Conservation (phyloP, 2,329 filamentous ascomycete genomes). For the Diplodia corticola region DNA sequence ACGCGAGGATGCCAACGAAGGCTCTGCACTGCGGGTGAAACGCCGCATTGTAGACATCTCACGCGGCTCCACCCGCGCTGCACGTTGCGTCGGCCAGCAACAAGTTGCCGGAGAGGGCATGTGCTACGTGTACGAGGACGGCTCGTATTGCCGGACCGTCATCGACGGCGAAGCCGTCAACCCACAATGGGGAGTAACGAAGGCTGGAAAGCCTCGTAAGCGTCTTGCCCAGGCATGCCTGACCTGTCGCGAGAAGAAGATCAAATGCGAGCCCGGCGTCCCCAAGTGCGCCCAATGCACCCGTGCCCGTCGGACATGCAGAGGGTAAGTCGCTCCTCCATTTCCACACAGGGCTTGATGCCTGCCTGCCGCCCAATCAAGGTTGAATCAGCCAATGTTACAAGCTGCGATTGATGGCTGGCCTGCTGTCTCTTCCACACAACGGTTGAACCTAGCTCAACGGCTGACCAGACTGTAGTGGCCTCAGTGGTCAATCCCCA, state of each 20-base stretch:
- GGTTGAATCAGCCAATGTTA: background rate
- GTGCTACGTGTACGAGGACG: conserved; percentile 86
- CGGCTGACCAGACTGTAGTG: conserved; percentile 16
- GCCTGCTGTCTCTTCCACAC: background rate
- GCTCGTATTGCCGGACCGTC: conserved; percentile 75
- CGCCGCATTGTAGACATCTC: conserved; percentile 38
- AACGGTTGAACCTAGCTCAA: background rate
- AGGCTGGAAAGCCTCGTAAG: conserved; percentile 90
- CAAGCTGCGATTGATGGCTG: background rate
- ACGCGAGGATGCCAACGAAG: conserved; percentile 36
- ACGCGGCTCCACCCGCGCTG: conserved; percentile 35
- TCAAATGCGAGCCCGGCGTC: conserved; percentile 89
- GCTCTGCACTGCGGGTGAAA: conserved; percentile 32
- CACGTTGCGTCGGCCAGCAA: conserved; percentile 40
- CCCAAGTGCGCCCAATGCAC: conserved; percentile 89
- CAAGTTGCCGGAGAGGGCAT: conserved; percentile 75
- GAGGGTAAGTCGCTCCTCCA: conserved; percentile 52
- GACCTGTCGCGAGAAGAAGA: conserved; percentile 94
- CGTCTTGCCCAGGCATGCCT: conserved; percentile 88
- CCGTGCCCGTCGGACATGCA: conserved; percentile 83
- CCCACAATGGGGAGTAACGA: conserved; percentile 90
- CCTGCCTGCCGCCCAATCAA: background rate
- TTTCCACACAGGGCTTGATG: background rate
- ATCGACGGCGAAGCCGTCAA: conserved; percentile 88
- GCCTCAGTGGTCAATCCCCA: conserved; percentile 7